phyloP scores from a whole-genome alignment of 75 land plant genomes.

The Picea sitchensis region DNA sequence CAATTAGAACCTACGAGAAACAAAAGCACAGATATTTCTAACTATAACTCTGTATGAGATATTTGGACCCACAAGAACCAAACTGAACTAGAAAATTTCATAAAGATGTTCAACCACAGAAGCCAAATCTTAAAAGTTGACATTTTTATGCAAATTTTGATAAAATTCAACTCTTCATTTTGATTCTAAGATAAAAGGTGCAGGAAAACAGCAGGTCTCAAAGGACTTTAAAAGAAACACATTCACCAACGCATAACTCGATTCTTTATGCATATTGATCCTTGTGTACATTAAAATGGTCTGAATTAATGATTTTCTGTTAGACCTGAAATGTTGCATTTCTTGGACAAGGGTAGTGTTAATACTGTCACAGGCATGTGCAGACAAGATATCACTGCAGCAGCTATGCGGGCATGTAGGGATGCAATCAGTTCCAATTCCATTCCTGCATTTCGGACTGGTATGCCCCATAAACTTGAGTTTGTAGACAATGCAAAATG shows the following conservation, averaged over 20 bases:
- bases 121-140: too few relatives aligned
- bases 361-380: neutral
- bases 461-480: slow-evolving; percentile 19
- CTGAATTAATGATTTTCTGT: neutral
- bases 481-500: too few relatives aligned
- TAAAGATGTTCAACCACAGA: too few relatives aligned
- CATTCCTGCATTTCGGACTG: slow-evolving; percentile 91
- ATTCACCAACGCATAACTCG: neutral
- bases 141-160: neutral
- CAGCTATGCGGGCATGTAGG: slow-evolving; percentile 85
- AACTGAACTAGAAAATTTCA: too few relatives aligned
- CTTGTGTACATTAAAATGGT: neutral
- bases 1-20: too few relatives aligned
- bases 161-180: neutral
- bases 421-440: slow-evolving; percentile 92
- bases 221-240: too few relatives aligned
- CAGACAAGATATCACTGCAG: slow-evolving; percentile 87
- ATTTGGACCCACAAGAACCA: too few relatives aligned
- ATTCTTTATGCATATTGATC: neutral
- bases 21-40: too few relatives aligned
- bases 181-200: neutral
- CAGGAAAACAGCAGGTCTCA: neutral
- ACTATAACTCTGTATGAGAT: too few relatives aligned
- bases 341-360: neutral
- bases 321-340: neutral